Conservation (phyloP, 176 grass and related monocot species). For the Avena atlantica region DNA sequence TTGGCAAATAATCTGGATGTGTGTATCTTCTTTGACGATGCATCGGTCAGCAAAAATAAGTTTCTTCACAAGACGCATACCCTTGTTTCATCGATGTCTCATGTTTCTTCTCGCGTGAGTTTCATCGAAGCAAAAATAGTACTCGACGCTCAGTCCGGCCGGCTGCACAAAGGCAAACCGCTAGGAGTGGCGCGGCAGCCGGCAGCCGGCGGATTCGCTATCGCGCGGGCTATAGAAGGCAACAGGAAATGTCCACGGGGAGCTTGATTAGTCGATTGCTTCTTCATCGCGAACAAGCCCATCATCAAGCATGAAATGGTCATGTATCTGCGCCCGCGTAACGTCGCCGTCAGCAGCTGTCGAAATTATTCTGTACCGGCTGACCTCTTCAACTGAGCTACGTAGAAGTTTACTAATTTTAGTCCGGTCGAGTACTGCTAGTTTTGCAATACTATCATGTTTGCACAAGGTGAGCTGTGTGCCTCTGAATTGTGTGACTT, state of each 20-base stretch:
- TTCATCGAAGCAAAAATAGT: not conserved
- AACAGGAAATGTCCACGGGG: not conserved
- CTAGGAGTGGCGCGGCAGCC: constrained; percentile 12
- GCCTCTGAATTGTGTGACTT: too few relatives aligned
- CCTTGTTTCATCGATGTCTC: not conserved
- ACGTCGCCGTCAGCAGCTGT: not conserved
- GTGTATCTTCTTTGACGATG: not conserved
- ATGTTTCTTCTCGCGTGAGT: not conserved
- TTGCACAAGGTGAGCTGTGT: too few relatives aligned
- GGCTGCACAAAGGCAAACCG: not conserved
- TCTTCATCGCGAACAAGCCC: not conserved
- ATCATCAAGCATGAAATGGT: not conserved
- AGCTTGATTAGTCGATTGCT: not conserved
- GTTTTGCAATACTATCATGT: too few relatives aligned
- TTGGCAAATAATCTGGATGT: too few relatives aligned
- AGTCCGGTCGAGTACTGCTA: too few relatives aligned
- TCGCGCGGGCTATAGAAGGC: not conserved
- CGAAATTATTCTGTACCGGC: not conserved
- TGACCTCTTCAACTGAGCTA: not conserved
- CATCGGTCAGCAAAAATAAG: not conserved
- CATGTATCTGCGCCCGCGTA: not conserved
- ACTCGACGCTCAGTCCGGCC: not conserved
- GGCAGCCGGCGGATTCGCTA: not conserved
- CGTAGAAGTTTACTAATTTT: not conserved
- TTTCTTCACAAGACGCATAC: not conserved